Conservation (phyloP, 2,329 filamentous ascomycete species). For the Fusarium oxysporum region DNA sequence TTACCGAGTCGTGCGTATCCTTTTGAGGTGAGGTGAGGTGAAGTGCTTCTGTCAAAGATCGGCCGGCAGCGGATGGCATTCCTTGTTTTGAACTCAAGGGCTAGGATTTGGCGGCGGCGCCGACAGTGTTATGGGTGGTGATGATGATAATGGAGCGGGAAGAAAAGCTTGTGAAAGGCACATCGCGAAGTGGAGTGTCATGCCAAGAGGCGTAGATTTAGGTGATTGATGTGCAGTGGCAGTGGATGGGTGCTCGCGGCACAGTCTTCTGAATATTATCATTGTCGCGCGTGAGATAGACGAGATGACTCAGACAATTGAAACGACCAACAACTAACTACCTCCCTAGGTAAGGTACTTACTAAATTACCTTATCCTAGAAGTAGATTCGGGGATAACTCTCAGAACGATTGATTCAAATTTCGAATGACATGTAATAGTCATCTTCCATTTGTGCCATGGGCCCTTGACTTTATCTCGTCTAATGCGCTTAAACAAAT, state of each 20-base stretch:
- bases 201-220: slow-evolving; percentile 9
- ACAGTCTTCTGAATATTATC: slow-evolving; percentile 16
- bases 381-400: not conserved
- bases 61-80: slow-evolving; percentile 16
- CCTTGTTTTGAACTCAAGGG: slow-evolving; percentile 2
- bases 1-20: slow-evolving; percentile 1
- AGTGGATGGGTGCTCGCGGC: slow-evolving; percentile 33
- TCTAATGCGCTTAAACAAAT: not conserved
- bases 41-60: slow-evolving; percentile 1
- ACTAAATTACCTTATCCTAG: not conserved
- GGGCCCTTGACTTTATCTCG: not conserved
- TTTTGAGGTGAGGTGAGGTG: not conserved
- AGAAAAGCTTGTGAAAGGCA: slow-evolving; percentile 21
- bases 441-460: not conserved
- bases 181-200: slow-evolving; percentile 16
- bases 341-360: not conserved
- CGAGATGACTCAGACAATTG: slow-evolving; percentile 40
- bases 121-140: slow-evolving; percentile 6
- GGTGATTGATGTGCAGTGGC: slow-evolving; percentile 36
- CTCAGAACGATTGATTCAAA: not conserved
- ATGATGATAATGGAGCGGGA: slow-evolving; percentile 8
- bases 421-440: not conserved
- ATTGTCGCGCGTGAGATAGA: slow-evolving; percentile 40
- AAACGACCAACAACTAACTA: slow-evolving; percentile 15
- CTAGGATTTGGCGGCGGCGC: not conserved